Percentiles rank a stretch among this genome's conserved stretches.
These are phyloP conservation scores for Chrysoporthe cubensis DNA, from an alignment of 2,329 filamentous ascomycete genomes.

Conservation along the genomic window DNA sequence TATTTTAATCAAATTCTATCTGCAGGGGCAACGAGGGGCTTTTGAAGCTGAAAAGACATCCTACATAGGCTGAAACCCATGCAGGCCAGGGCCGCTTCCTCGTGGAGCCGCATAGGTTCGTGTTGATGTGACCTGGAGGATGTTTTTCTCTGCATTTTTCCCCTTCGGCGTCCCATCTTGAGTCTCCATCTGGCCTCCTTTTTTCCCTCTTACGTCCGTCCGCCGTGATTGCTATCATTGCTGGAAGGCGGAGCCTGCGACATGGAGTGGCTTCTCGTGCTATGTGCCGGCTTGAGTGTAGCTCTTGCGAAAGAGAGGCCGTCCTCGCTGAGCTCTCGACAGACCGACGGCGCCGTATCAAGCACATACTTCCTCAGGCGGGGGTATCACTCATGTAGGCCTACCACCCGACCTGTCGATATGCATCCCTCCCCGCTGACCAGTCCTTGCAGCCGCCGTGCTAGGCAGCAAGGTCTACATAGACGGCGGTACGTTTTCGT, in stretches of 20 bases:
- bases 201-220: background rate
- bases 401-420: background rate
- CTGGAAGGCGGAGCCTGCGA: background rate
- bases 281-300: background rate
- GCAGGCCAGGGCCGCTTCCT: background rate
- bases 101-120: background rate
- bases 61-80: background rate
- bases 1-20: background rate
- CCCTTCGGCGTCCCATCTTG: background rate
- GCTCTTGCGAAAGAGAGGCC: background rate
- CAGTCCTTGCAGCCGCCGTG: constrained; percentile 30
- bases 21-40: background rate
- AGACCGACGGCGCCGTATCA: constrained; percentile 16
- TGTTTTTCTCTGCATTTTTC: background rate
- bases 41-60: background rate
- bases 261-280: constrained; percentile 17
- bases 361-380: constrained; percentile 27
- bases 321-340: background rate
- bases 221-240: background rate
- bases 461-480: constrained; percentile 32
- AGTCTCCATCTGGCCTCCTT: background rate
- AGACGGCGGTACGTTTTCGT: constrained; percentile 33
- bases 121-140: background rate
- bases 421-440: background rate
- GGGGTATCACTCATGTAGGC: constrained; percentile 34